Evolutionary conservation across 768 basidiomycete genomes (phyloP), one percentile per base, ranked within the genome.

Genomic region (Lyophyllum semitale): DNA sequence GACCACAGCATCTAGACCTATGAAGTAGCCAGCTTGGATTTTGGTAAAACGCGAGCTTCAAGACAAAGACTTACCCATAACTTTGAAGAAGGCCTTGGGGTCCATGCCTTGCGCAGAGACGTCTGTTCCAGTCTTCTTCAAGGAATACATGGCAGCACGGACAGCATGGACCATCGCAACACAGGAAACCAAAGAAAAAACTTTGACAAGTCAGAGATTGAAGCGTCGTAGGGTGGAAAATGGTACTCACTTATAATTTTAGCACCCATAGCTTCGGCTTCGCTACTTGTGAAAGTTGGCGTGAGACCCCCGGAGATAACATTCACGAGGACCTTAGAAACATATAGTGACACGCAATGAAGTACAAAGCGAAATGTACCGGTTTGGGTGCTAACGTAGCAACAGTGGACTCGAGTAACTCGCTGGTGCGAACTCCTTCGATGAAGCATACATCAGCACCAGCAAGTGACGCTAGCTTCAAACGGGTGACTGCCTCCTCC

Each of bases 91-190:
- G 41, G 81, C 77, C 64, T 85, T 87, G 8, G 89, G 89, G 60
- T 89, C 87, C 88, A 90, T 89, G 20, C 88, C 84, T 59, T 76
- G 73, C 13, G 78, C 75, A 18, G 76, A 72, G 18, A 67, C 53
- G 65, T 91, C 89, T 5, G 88, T 90, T 8, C 89, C 89, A 2
- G 88, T 89, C 73, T 88, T 87, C 73, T 86, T 88, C 41, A 91
- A 70, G 0, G 84, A 83, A 17, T 79, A 79, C 85, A 90, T 89
- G 7, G 89, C 89, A n/a, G 83, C 82, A 45, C 88, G 85, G 51
- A 88, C 80, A n/a, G 82, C 88, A 62, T 91, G 89, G 8, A 89
- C 82, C 63, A 87, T 88, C 20, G 88, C 86, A 27, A 91, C 88
- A 58, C 84, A 86, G 25, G 88, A 89, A 2, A 88, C 86, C 7